These are phyloP conservation scores for Phytophthora citrophthora DNA, from an alignment of 352 stramenopile genomes.

Conservation along the genomic window DNA sequence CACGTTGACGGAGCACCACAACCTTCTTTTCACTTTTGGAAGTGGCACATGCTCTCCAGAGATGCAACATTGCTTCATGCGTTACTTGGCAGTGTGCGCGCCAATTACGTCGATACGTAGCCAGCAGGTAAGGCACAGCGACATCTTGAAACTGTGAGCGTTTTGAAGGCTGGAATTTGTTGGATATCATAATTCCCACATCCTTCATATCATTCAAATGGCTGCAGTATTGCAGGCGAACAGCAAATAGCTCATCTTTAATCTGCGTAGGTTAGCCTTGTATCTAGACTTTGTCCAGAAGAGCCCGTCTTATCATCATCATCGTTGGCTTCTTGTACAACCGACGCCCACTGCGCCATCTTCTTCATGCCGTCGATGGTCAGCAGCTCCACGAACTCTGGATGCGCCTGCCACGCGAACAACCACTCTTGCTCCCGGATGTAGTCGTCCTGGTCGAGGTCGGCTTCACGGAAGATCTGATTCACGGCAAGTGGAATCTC, in stretches of 20 bases:
- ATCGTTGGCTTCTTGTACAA: constrained; percentile 48
- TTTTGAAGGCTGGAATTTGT: background rate
- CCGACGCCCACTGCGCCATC: constrained; percentile 77
- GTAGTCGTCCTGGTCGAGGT: constrained; percentile 80
- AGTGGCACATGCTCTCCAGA: background rate
- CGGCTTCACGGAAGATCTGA: constrained; percentile 82
- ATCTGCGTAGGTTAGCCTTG: constrained; percentile 65
- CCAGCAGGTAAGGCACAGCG: no score
- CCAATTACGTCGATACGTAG: no score
- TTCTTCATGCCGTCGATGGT: constrained; percentile 90
- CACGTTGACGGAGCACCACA: background rate
- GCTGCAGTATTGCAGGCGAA: background rate
- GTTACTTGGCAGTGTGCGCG: no score
- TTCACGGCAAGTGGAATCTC: constrained; percentile 86
- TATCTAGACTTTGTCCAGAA: constrained; percentile 46
- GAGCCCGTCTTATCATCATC: constrained; percentile 36
- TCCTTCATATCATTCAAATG: background rate
- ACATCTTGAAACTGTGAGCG: no score
- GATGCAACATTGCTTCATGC: no score
- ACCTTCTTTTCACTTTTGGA: background rate
- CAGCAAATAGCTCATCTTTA: constrained; percentile 33
- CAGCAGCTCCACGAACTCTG: constrained; percentile 85
- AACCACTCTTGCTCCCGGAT: constrained; percentile 85
- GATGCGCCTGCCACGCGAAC: constrained; percentile 79
- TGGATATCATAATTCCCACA: background rate